These are phyloP conservation scores for Phellinidium pouzarii DNA, from an alignment of 1,284 basidiomycete genomes.

Conservation along the genomic window DNA sequence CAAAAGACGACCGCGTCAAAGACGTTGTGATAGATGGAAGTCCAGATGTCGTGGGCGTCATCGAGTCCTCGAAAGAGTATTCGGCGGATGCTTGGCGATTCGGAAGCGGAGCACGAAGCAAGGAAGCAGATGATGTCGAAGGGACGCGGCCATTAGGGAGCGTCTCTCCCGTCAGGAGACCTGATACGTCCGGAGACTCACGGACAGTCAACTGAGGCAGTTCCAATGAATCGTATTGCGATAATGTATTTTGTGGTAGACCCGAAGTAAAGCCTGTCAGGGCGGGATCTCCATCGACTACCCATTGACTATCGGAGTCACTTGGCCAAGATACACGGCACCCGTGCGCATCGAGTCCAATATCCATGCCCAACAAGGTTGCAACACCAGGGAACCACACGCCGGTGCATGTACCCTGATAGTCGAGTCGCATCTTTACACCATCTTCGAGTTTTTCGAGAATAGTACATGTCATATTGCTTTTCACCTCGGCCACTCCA, in stretches of 20 bases:
- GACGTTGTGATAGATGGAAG: slow-evolving; percentile 45
- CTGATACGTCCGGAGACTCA: slow-evolving; percentile 19
- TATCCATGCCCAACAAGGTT: slow-evolving; percentile 70
- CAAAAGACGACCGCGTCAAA: slow-evolving; percentile 28
- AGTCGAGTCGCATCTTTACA: slow-evolving; percentile 62
- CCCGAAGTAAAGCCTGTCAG: slow-evolving; percentile 64
- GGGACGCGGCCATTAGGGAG: slow-evolving; percentile 33
- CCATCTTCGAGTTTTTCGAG: slow-evolving; percentile 50
- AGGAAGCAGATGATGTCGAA: slow-evolving; percentile 43
- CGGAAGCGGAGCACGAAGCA: slow-evolving; percentile 67
- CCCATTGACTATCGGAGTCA: slow-evolving; percentile 47
- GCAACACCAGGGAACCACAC: slow-evolving; percentile 78
- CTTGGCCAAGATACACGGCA: slow-evolving; percentile 61
- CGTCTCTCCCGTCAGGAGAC: slow-evolving; percentile 19
- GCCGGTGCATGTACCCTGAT: slow-evolving; percentile 64
- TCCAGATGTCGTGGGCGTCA: slow-evolving; percentile 42
- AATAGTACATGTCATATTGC: slow-evolving; percentile 56
- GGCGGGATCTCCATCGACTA: slow-evolving; percentile 47
- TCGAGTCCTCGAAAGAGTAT: slow-evolving; percentile 66
- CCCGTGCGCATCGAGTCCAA: slow-evolving; percentile 58
- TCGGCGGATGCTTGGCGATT: slow-evolving; percentile 47
- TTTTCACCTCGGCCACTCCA: slow-evolving; percentile 57
- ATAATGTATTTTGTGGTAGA: slow-evolving; percentile 28
- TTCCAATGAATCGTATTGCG: slow-evolving; percentile 46
- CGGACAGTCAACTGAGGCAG: slow-evolving; percentile 26